Base-by-base conservation (phyloP, 371 early-diverging fungal species). In the Apophysomyces trapeziformis region DNA sequence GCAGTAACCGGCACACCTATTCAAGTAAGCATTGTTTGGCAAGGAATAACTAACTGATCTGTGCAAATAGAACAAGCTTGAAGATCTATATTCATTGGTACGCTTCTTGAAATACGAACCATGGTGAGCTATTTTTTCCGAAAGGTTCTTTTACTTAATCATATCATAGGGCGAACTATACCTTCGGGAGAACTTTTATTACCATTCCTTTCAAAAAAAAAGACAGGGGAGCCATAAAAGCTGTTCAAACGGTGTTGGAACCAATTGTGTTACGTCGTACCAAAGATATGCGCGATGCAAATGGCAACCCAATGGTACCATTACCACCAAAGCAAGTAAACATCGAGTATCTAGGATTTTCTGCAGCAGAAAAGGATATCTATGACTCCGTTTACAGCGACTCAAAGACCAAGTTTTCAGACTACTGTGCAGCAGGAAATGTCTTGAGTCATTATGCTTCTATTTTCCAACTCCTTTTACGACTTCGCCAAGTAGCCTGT, bases 61-160 rank as follows among this genome's bases (percentile, higher is more conserved):
- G 61, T 62, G 21, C 21, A 62, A 32, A n/a, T 61, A 74, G 74
- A 89, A 87, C 71, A 91, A 91, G 65, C 69, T 93, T 11, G 87
- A 85, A 62, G 97, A 96, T 73, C 70, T 96, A 7, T 96, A 84
- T 80, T 84, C 94, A 5, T 76, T 96, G 8, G 86, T 95, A 0
- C 85, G 88, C 39, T 96, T 94, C 68, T 78, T 96, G 16, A 84
- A 85, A 32, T 74, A 89, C 13, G 87, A 89, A 47, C 95, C 94
- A 13, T 92, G 90, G 87, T 76, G 68, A 57, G 65, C 38, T 38
- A n/a, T 8, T 14, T 47, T 7, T 36, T 16, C n/a, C 36, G 13
- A 5, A 13, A 37, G 7, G 21, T 6, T 45, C 18, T 47, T 5
- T 41, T 2, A 7, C 35, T 57, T 8, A 61, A 11, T n/a, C 18